Evolutionary conservation across 257 asterid species (phyloP).

Genomic region (Mentha longifolia): DNA sequence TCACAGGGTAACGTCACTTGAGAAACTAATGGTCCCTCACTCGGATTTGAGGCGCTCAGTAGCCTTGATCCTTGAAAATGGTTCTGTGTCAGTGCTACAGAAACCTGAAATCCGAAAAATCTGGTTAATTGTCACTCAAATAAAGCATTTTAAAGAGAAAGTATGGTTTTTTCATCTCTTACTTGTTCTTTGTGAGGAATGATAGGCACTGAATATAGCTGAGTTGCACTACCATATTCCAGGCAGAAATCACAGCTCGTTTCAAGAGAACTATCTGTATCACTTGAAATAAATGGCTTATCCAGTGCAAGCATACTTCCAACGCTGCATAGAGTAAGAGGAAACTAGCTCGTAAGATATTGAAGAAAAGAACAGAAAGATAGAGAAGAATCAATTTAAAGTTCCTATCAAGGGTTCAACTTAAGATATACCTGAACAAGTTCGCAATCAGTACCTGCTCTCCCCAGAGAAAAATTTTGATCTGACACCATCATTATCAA

Average conservation of each 20-base stretch:
- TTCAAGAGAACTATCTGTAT: conserved; percentile 54
- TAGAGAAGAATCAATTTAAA: background rate
- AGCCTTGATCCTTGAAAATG: conserved; percentile 69
- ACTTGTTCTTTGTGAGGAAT: conserved; percentile 79
- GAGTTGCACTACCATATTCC: conserved; percentile 92
- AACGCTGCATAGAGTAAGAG: conserved; percentile 53
- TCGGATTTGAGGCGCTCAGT: conserved; percentile 50
- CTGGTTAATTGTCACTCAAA: background rate
- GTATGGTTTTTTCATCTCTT: conserved; percentile 33
- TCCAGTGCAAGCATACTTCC: conserved; percentile 97
- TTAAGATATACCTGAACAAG: conserved; percentile 65
- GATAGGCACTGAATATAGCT: conserved; percentile 77
- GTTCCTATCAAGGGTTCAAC: conserved; percentile 18
- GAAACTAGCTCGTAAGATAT: conserved; percentile 11
- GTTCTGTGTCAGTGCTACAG: conserved; percentile 73
- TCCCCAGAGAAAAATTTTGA: conserved; percentile 82
- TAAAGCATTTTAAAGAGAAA: conserved; percentile 23
- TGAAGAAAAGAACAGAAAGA: background rate
- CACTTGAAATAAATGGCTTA: conserved; percentile 72
- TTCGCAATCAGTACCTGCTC: conserved; percentile 80
- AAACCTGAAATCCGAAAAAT: conserved; percentile 55
- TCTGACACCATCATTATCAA: conserved; percentile 70
- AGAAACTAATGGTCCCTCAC: conserved; percentile 71
- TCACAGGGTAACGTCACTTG: conserved; percentile 91
- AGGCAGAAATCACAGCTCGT: conserved; percentile 56